Evolutionary conservation across 2,329 filamentous ascomycete genomes (phyloP), one percentile per base, ranked within the genome.

Genomic region (Rhinocladiella similis): DNA sequence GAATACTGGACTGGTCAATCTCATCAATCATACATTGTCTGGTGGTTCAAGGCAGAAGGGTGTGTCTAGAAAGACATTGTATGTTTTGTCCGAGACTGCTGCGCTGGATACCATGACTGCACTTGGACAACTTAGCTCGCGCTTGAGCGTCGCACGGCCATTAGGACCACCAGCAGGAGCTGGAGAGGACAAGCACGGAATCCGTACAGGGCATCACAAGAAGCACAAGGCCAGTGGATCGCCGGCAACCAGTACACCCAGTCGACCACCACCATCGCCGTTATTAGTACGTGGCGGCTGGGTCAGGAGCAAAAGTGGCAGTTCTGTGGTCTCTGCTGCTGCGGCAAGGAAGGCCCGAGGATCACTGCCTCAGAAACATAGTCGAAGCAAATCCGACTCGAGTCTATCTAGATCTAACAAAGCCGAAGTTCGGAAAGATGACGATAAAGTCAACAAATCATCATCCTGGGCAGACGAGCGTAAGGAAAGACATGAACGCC

Each of bases 1-100:
- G 20, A 66, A 66, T 51, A 63, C 65, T 10, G 65, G 65, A 12
- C 52, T 66, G 27, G 61, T 66, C 48, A 62, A 62, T 43, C 43
- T 66, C 29, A 63, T 66, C 52, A 62, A 64, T 38, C 50, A 58
- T 53, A 57, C 59, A 5, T 43, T 66, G 19, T 47, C 54, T 13
- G 43, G 33, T 29, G 56, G 61, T 16, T 36, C 57, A 9, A 59
- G 49, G 46, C 53, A 57, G 5, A 54, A 56, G 20, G 25, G 45
- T 19, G 53, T 39, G 13, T 63, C 63, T 4, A 35, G 50, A 41
- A 55, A 54, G 22, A 45, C 53, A 20, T 49, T 66, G 47, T 60
- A 57, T 46, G 56, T 51, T 41, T 54, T 66, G 6, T 65, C 63
- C 35, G 64, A 66, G 43, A 54, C 53, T 5, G 61, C 59, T 41